Evolutionary conservation across 306 rosid species (phyloP).

Genomic region (Trichosanthes truncata): DNA sequence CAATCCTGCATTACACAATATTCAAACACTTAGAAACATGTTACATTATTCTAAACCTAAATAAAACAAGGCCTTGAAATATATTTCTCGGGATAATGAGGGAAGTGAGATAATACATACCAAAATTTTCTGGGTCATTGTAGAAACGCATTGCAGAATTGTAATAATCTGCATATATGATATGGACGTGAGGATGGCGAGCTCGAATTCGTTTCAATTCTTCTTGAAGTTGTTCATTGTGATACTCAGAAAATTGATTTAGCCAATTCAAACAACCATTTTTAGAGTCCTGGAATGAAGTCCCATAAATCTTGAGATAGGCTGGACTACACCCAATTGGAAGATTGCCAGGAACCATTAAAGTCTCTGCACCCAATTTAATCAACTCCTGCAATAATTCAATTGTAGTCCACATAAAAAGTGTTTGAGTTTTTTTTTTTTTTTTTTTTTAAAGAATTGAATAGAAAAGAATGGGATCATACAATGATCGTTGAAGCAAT

Average conservation of each 20-base stretch:
- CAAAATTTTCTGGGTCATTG: slow-evolving; percentile 29
- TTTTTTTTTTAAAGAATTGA: no score
- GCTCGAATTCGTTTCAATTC: slow-evolving; percentile 17
- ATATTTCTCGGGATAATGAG: no score
- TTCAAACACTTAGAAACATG: not conserved
- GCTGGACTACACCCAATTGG: slow-evolving; percentile 28
- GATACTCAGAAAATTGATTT: slow-evolving; percentile 28
- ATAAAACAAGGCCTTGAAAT: no score
- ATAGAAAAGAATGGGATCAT: not conserved
- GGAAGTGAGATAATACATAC: not conserved
- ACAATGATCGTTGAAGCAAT: slow-evolving; percentile 26
- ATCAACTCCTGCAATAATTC: slow-evolving; percentile 30
- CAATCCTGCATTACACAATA: slow-evolving; percentile 18
- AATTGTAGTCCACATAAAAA: no score
- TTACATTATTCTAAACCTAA: no score
- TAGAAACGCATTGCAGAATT: slow-evolving; percentile 25
- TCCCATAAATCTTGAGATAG: slow-evolving; percentile 21
- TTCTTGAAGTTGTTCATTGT: slow-evolving; percentile 25
- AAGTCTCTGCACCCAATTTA: slow-evolving; percentile 30
- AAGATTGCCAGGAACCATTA: slow-evolving; percentile 38
- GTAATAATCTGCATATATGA: slow-evolving; percentile 43
- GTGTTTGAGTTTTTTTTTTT: no score
- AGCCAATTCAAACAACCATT: slow-evolving; percentile 38
- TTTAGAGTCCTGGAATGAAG: slow-evolving; percentile 19
- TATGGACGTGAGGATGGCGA: slow-evolving; percentile 19